Base-by-base conservation (phyloP, 768 basidiomycete genomes). In the Amanita molliuscula region DNA sequence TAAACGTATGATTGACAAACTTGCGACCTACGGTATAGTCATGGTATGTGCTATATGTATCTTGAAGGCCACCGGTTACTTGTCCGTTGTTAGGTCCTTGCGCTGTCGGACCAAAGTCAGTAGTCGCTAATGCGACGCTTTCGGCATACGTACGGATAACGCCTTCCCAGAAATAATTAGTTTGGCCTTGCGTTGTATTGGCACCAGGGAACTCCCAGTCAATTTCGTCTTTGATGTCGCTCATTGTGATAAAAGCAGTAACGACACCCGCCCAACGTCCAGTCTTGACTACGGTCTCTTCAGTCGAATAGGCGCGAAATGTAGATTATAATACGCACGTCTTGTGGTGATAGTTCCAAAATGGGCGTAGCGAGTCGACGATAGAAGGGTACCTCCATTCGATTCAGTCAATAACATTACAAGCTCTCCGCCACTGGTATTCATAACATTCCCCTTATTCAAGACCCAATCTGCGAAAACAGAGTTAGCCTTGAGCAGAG, bases 171-270 rank as follows among this genome's bases (percentile, higher is more conserved):
- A 87, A 89, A 57, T 69, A 84, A 61, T 92, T 92, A 34, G 79
- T 82, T 65, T 94, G 90, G 7, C 72, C 89, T 48, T 80, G 59
- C 1, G 76, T 77, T 2, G 79, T 82, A 16, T 65, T 58, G 41
- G 68, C 68, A 5, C 86, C 85, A 48, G 86, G 83, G 58, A 82
- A 90, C 61, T 89, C 87, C 87, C 88, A 89, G 55, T 91, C 88
- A 46, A 91, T 86, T 61, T 90, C 88, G 59, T 88, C 85, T 61
- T 86, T 88, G 57, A 89, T 73, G 55, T 83, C 78, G 57, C 77
- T 79, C 89, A 91, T 91, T 4, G 82, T 84, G 58, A 89, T 87
- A 66, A 85, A 86, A 7, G 90, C 89, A 0, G 84, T 82, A 47
- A 94, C 84, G 6, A 93, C 81, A 29, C 89, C 89, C 15, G 62